These are phyloP conservation scores for Alternaria viburni DNA, from an alignment of 2,329 filamentous ascomycete species.

Conservation along the genomic window DNA sequence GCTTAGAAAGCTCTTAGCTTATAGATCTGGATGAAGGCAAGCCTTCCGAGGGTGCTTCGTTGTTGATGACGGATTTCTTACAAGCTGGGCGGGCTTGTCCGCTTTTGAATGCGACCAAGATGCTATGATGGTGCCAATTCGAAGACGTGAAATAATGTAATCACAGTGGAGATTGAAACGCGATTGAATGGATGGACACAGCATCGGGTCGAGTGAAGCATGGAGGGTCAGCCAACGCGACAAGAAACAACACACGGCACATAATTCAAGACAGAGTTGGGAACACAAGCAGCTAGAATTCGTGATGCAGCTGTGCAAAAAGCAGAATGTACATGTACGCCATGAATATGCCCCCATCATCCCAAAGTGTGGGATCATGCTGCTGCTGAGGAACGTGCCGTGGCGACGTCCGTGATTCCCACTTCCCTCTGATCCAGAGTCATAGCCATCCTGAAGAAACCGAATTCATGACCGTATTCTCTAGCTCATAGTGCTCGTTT, in stretches of 20 bases:
- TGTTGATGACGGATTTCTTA: background rate
- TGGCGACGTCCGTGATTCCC: slow-evolving; percentile 41
- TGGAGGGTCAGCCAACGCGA: background rate
- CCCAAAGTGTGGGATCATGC: slow-evolving; percentile 44
- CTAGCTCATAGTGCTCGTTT: slow-evolving; percentile 43
- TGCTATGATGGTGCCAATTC: background rate
- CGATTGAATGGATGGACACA: background rate
- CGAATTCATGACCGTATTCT: slow-evolving; percentile 45
- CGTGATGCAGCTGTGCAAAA: slow-evolving; percentile 42
- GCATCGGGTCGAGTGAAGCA: background rate
- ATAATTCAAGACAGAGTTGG: slow-evolving; percentile 4
- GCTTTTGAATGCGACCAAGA: background rate
- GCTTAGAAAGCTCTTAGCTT: background rate
- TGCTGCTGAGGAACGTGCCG: slow-evolving; percentile 37
- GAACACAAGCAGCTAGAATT: slow-evolving; percentile 39
- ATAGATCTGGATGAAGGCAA: background rate
- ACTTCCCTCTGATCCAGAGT: slow-evolving; percentile 48
- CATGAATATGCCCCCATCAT: slow-evolving; percentile 50
- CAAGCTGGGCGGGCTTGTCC: background rate
- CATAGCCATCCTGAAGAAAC: slow-evolving; percentile 47
- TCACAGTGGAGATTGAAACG: background rate
- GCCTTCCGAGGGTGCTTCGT: background rate
- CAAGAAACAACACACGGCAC: background rate
- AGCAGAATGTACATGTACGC: slow-evolving; percentile 48
- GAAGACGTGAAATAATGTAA: background rate